Evolutionary conservation across 352 stramenopile genomes (phyloP), one percentile per base, ranked within the genome.

Genomic region (Phytophthora constricta): DNA sequence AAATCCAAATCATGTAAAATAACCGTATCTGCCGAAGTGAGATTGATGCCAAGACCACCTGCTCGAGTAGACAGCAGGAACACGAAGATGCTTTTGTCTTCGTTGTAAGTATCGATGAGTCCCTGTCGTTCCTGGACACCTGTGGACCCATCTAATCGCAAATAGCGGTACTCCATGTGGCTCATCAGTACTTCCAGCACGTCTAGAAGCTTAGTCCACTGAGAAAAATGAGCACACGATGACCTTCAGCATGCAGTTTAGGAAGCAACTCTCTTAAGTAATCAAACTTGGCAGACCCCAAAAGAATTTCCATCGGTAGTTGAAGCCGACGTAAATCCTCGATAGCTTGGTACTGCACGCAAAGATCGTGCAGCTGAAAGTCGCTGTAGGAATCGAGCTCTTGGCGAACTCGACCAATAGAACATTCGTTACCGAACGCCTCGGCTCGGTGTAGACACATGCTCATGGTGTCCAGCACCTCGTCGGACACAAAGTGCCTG

Each of bases 1-100:
- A 95, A 96, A 51, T 96, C 89, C 28, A 95, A 39, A 57, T 96
- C 89, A 34, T 96, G 89, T 33, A 96, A 63, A 58, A 96, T 94
- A n/a, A 96, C 89, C 0, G 86, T 95, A 66, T 96, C 88, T 19
- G 96, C 95, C 13, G 91, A 88, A 11, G 96, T 98, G 43, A 99
- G 77, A 77, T 99, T 99, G 72, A 99, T 99, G 57, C 98, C 98
- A 13, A 99, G 86, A 1, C 97, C 98, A 58, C 98, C 98, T 2
- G 98, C 98, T 27, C 97, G 87, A 5, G 98, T 99, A 43, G 92
- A 99, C 4, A 99, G 71, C 39, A 99, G 79, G 69, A 99, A 99
- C 9, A 98, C 91, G 72, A 99, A 99, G 39, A 98, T 94, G 17
- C 74, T 74, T 39, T 87, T 90, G 66, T 98, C 96, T 72, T 97